Conservation (phyloP, 1,139 yeast species). For the Saccharomyces hybrid region DNA sequence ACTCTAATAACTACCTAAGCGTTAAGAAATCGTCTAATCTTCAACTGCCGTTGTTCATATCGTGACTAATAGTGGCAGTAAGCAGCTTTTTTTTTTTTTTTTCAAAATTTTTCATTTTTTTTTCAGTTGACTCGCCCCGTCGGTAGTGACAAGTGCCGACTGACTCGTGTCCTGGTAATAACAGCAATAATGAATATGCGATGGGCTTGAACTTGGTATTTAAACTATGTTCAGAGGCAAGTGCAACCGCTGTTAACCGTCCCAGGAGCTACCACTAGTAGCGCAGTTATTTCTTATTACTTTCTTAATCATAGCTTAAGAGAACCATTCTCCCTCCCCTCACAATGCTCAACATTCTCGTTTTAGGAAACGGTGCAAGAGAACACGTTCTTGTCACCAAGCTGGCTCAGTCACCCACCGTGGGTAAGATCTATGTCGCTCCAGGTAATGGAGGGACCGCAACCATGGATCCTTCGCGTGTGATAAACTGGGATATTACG, state of each 20-base stretch:
- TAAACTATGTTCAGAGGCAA: neutral
- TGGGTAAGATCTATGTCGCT: slow-evolving; percentile 73
- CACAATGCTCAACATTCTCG: slow-evolving; percentile 51
- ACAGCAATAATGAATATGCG: neutral
- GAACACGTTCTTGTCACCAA: slow-evolving; percentile 97
- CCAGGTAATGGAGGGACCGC: slow-evolving; percentile 97
- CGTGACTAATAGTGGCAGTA: neutral
- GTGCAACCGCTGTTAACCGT: neutral
- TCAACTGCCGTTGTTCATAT: neutral
- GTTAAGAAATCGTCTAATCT: neutral
- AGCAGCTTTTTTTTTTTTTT: neutral
- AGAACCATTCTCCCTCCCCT: neutral
- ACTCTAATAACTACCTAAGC: neutral
- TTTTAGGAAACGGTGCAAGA: slow-evolving; percentile 98
- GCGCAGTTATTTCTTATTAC: neutral
- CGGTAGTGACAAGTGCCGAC: neutral
- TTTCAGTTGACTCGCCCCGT: slow-evolving; percentile 3
- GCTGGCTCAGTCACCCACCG: slow-evolving; percentile 69
- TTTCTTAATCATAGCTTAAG: neutral
- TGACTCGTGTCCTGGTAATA: neutral
- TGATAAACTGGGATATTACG: slow-evolving; percentile 45
- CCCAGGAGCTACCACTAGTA: neutral
- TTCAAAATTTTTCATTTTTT: neutral
- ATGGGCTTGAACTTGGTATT: neutral
- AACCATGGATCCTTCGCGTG: slow-evolving; percentile 43